Evolutionary conservation across 306 rosid genomes (phyloP).

Genomic region (Inga leiocalycina): DNA sequence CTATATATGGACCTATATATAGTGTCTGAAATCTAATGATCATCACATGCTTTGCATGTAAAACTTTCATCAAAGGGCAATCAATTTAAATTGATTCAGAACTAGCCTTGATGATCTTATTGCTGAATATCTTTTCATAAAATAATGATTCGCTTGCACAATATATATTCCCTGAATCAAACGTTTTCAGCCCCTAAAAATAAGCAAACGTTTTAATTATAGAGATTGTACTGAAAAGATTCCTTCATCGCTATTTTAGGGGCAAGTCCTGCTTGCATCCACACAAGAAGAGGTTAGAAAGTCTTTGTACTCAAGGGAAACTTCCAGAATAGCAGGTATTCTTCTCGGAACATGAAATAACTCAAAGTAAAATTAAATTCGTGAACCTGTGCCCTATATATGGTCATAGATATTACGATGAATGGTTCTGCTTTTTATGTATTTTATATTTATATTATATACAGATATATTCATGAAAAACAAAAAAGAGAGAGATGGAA

Average conservation of each 20-base stretch:
- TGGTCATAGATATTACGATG: background rate
- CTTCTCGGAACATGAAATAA: background rate
- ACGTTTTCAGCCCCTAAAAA: background rate
- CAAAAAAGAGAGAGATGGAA: background rate
- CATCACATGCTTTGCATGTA: background rate
- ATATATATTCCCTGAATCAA: background rate
- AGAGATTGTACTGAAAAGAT: background rate
- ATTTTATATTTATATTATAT: background rate
- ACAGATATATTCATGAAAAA: background rate
- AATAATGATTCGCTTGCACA: background rate
- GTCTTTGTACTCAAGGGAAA: background rate
- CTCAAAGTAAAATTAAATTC: background rate
- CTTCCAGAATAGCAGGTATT: background rate
- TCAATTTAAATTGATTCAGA: background rate
- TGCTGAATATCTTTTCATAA: background rate
- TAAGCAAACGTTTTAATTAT: background rate
- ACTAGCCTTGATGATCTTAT: background rate
- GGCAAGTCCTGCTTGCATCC: slow-evolving; percentile 19
- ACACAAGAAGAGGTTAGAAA: background rate
- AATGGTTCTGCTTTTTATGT: background rate
- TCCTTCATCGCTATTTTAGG: background rate
- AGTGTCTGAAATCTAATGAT: background rate
- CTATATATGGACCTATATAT: background rate
- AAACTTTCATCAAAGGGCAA: background rate
- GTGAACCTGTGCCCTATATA: background rate